phyloP scores from a whole-genome alignment of 192 early-diverging fungal species.

The Backusella sp. region DNA sequence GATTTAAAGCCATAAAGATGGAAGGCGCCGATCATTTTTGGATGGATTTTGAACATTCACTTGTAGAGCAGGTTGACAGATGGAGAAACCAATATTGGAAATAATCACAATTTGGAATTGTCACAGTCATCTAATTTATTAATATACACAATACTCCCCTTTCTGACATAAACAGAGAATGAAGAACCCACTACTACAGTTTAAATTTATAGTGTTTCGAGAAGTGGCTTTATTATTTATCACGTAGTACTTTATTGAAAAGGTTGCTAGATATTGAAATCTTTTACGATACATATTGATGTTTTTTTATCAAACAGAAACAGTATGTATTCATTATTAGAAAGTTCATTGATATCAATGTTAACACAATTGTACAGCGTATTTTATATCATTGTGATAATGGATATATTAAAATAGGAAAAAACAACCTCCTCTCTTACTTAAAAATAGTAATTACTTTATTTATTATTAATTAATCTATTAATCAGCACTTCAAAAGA shows the following conservation, averaged over 20 bases:
- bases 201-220: neutral
- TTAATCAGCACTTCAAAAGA: neutral
- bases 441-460: too few species aligned
- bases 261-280: too few species aligned
- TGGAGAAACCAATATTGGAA: slow-evolving; percentile 11
- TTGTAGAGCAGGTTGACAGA: slow-evolving; percentile 3
- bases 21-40: slow-evolving; percentile 28
- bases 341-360: too few species aligned
- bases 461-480: too few species aligned
- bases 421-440: neutral
- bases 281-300: too few species aligned
- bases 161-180: neutral
- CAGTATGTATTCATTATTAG: too few species aligned
- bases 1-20: neutral
- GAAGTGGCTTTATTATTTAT: neutral
- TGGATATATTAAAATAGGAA: neutral
- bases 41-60: slow-evolving; percentile 12
- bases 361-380: too few species aligned
- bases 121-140: neutral
- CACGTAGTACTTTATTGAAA: too few species aligned
- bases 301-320: too few species aligned
- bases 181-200: neutral
- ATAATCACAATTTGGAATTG: neutral
- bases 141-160: neutral
- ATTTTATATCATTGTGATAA: neutral